A percentile compares a stretch with the other conserved stretches of the same genome.
These are phyloP conservation scores for Calocybe indica DNA, from an alignment of 768 basidiomycete species.

Conservation along the genomic window DNA sequence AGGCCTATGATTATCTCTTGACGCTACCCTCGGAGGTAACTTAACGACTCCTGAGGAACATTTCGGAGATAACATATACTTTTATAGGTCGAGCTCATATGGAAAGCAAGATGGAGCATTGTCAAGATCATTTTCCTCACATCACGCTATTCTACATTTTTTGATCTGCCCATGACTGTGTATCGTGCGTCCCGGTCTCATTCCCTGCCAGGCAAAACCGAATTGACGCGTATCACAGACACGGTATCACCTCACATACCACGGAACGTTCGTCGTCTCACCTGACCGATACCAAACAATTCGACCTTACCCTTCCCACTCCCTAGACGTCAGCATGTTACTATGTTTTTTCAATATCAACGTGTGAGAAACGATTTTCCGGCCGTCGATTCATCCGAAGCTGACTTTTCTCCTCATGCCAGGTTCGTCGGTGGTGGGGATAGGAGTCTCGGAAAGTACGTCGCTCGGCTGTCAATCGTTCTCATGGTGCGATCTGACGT, in stretches of 20 bases:
- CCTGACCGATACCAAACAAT: not conserved
- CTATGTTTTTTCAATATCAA: not conserved
- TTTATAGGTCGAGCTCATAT: constrained; percentile 5
- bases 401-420: not conserved
- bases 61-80: not conserved
- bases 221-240: not conserved
- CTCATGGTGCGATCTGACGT: not conserved
- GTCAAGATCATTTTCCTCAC: constrained; percentile 5
- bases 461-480: not conserved
- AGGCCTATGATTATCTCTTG: not conserved
- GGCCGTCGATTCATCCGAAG: not conserved
- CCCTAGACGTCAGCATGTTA: not conserved
- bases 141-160: constrained; percentile 4
- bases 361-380: not conserved
- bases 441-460: constrained; percentile 7
- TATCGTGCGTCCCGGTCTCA: constrained; percentile 1
- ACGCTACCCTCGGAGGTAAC: not conserved
- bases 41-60: too few species aligned
- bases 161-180: constrained; percentile 3
- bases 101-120: constrained; percentile 5
- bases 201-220: not conserved
- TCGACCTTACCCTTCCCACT: not conserved
- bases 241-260: constrained; percentile 2
- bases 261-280: not conserved
- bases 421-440: not conserved